Evolutionary conservation across 176 grass and related monocot species (phyloP), one percentile per base, ranked within the genome.

Genomic region (Avena insularis): DNA sequence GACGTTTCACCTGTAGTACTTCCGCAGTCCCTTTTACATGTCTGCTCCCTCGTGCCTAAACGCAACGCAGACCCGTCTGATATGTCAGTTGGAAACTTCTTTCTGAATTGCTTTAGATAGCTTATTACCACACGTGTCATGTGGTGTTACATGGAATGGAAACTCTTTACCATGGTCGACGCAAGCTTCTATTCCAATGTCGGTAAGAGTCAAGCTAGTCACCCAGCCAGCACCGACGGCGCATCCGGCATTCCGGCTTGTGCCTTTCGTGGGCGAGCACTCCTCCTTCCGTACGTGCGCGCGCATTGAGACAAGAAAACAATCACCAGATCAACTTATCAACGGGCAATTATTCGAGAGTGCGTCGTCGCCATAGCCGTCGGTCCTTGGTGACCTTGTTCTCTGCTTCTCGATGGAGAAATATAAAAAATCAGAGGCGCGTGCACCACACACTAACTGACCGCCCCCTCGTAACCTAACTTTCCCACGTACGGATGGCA

Each of bases 381-480:
- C 40, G 40, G 5, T 7, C 55, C 47, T 23, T 6, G 40, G 16
- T 7, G 76, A 49, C 48, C 64, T 15, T 53, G 17, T 8, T 36
- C 35, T 43, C 40, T 35, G 8, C 46, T 48, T 48, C 46, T 48
- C 46, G 8, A 19, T 15, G 8, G 15, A 33, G 4, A 53, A 51
- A 33, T 54, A 33, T 54, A 81, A 53, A 81, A 75, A 20, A 8
- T 0, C 4, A 31, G 55, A 20, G 86, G 90, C 62, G 82, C 61
- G 51, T 85, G 85, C 86, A 53, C 60, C 59, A 57, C 80, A 58
- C 9, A 48, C 8, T 48, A 9, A 1, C 65, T 27, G n/a, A 20
- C 49, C 57, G 20, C 65, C 20, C 13, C 15, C 12, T 71, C 46
- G 4, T 53, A 75, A 88, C 90, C 90, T 88, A 88, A 88, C 86